Base-by-base conservation (phyloP, 441 rosid genomes). In the Theobroma grandiflorum region DNA sequence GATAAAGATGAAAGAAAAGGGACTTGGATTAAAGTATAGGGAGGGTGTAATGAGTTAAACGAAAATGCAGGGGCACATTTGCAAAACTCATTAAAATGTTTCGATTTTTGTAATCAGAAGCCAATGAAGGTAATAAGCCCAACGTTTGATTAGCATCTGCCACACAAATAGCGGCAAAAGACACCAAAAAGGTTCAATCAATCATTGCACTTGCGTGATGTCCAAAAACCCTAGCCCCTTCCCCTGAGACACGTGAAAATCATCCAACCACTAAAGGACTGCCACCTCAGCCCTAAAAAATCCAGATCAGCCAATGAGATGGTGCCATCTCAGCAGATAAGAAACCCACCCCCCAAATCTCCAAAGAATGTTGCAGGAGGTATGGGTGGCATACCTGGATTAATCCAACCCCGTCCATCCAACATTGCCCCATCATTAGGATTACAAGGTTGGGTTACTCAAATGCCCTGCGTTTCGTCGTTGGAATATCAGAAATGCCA, bases 241-340 rank as follows among this genome's bases (percentile, higher is more conserved):
- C 22, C 68, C 82, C 59, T 20, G 85, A 81, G 42, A 61, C 87
- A 80, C 83, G 89, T 82, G 87, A 86, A 18, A 26, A 68, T 47
- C 83, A 42, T 49, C 76, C 47, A n/a, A 38, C 50, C 66, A 55
- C 61, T 62, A 18, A 63, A 80, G 20, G 2, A 8, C 38, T 12
- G 55, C 88, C 90, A 85, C 77, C 72, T 86, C 72, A 62, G 83
- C 89, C 81, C 76, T 61, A 76, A 64, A 65, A 78, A 86, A 87
- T 90, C 90, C 57, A 52, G 11, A 3, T 0, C 0, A 4, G 0
- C 90, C 87, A 90, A 83, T 86, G 4, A 33, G 1, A 26, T 4
- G 0, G 0, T 43, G 84, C 89, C 92, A 87, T 2, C 3, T 85
- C 84, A 83, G 66, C 81, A 74, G 92, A 90, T 90, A 84, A 85